phyloP scores from a whole-genome alignment of 257 asterid genomes.

The Scutellaria baicalensis region DNA sequence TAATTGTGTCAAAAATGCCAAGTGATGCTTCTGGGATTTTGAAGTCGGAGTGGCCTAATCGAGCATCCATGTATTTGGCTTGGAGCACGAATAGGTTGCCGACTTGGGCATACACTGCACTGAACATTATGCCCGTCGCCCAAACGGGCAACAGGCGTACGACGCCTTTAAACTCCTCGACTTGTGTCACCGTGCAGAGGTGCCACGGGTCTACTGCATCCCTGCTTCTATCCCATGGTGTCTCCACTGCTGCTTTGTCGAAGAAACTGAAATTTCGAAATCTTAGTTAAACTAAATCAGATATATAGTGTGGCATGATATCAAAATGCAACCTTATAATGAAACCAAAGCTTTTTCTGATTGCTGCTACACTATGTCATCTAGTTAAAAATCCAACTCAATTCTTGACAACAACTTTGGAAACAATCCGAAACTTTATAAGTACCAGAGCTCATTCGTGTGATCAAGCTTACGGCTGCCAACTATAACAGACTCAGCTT shows the following conservation, averaged over 20 bases:
- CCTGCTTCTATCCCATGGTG: conserved; percentile 23
- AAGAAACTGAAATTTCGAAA: conserved; percentile 39
- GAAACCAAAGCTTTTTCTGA: too few relatives aligned
- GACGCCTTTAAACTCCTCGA: conserved; percentile 58
- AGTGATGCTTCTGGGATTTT: conserved; percentile 61
- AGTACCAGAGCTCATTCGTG: conserved; percentile 37
- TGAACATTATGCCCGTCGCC: conserved; percentile 65
- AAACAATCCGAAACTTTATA: background rate
- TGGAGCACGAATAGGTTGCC: conserved; percentile 51
- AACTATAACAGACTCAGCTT: conserved; percentile 33
- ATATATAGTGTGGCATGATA: too few relatives aligned
- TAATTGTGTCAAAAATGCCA: conserved; percentile 49
- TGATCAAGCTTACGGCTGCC: conserved; percentile 66
- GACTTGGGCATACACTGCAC: conserved; percentile 54
- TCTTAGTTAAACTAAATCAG: too few relatives aligned
- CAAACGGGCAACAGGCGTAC: conserved; percentile 51
- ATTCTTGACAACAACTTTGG: too few relatives aligned
- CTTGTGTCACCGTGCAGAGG: conserved; percentile 68
- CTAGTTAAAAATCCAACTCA: too few relatives aligned
- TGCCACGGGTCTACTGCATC: conserved; percentile 38
- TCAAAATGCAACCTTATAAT: too few relatives aligned
- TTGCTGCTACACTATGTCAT: too few relatives aligned
- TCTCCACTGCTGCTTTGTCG: conserved; percentile 59
- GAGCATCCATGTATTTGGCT: conserved; percentile 50
- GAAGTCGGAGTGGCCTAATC: conserved; percentile 38